Evolutionary conservation across 2,329 filamentous ascomycete genomes (phyloP), one percentile per base, ranked within the genome.

Genomic region (Aspergillus puulaauensis): DNA sequence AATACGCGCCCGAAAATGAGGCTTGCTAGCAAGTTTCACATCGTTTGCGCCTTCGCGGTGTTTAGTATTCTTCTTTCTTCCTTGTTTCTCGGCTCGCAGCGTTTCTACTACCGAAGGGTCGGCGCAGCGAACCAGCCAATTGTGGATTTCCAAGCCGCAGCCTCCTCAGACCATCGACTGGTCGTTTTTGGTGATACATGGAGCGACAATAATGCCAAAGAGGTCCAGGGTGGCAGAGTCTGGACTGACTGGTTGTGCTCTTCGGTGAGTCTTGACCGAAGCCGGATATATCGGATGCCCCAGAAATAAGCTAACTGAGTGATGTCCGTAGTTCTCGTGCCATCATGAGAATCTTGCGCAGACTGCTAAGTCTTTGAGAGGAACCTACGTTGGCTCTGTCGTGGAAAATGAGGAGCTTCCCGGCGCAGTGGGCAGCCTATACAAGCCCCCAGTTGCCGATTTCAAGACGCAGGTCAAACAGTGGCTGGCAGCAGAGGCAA

Each of bases 101-200:
- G 57, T 45, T 58, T 58, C 45, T 64, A 65, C 40, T 64, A 64
- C 62, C 43, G 60, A 52, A 40, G 61, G 61, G 62, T 66, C 15
- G 52, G 65, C 17, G 59, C 61, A n/a, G 41, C 50, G 33, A 53
- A 60, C 56, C 48, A 57, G 23, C 62, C 63, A 3, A 50, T 53
- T 43, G 33, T 59, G 11, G 57, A 58, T 9, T 69, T 70, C 40
- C 60, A 64, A 45, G 56, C 65, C 8, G 54, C 64, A 8, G 54
- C 50, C 4, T 52, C 61, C 23, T 71, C 67, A 57, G 62, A 70
- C 37, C 67, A 65, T 41, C 64, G 70, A 52, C 60, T 76, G 54
- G 72, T 75, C 3, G 69, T 75, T 6, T 76, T 75, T 62, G 73
- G 74, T 6, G 73, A 76, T 62, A 72, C 75, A 8, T 75, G 71